phyloP scores from a whole-genome alignment of 164 flowering plant species.

The Umbellularia californica region DNA sequence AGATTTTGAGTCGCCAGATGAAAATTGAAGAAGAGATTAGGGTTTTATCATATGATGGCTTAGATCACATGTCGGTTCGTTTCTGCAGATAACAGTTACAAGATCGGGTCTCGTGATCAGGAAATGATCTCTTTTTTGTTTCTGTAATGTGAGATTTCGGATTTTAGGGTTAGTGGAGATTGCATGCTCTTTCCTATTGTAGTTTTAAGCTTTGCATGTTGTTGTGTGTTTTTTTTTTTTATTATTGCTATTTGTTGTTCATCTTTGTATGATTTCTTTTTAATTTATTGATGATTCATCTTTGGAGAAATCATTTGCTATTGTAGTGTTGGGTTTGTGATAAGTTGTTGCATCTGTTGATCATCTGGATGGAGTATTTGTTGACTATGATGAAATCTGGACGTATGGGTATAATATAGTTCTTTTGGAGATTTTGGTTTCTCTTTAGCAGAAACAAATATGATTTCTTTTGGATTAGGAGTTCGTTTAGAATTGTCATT shows the following conservation, averaged over 20 bases:
- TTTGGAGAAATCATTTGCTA: not conserved
- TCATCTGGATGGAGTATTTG: not conserved
- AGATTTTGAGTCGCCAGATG: not conserved
- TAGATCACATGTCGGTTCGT: not conserved
- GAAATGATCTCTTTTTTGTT: not conserved
- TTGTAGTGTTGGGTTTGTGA: not conserved
- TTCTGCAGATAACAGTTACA: not conserved
- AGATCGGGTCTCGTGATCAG: not conserved
- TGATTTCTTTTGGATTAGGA: no score
- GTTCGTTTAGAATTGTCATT: no score
- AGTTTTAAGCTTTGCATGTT: not conserved
- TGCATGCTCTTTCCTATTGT: not conserved
- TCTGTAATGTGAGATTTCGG: not conserved
- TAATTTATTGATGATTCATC: not conserved
- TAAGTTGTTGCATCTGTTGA: not conserved
- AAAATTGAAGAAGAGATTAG: not conserved
- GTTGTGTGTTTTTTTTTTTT: not conserved
- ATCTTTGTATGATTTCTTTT: not conserved
- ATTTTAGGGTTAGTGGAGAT: not conserved
- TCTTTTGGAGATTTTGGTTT: no score
- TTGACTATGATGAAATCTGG: not conserved
- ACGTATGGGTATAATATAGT: no score
- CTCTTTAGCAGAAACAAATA: no score
- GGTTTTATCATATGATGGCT: not conserved
- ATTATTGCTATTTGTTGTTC: not conserved